phyloP scores from a whole-genome alignment of 2,329 filamentous ascomycete species.

The Bipolaris sorokiniana region DNA sequence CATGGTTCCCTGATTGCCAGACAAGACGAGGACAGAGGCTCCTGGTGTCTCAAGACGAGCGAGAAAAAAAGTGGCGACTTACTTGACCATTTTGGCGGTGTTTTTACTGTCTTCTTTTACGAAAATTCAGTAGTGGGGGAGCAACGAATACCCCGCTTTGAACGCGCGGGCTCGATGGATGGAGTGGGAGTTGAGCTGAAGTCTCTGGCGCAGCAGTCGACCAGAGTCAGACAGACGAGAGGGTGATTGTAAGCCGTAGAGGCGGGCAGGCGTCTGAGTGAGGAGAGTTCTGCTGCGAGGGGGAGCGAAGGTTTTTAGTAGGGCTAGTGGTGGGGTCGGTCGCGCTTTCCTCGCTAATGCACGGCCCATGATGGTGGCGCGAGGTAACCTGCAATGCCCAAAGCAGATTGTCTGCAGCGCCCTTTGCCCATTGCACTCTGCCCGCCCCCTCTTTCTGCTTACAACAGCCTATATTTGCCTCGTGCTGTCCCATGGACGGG shows the following conservation, averaged over 20 bases:
- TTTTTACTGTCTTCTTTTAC: conserved; percentile 52
- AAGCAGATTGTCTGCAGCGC: conserved; percentile 16
- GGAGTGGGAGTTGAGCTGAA: conserved; percentile 29
- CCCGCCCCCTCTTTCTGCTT: background rate
- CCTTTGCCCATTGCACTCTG: conserved; percentile 13
- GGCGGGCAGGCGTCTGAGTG: conserved; percentile 27
- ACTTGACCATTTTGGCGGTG: conserved; percentile 99
- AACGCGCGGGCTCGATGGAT: conserved; percentile 30
- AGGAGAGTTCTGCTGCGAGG: conserved; percentile 22
- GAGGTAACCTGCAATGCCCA: conserved; percentile 15
- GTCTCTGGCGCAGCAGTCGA: conserved; percentile 43
- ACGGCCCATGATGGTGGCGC: conserved; percentile 22
- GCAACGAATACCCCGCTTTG: conserved; percentile 47
- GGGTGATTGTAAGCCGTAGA: conserved; percentile 29
- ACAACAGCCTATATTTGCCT: background rate
- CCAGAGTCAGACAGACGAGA: conserved; percentile 40
- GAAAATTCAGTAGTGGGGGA: conserved; percentile 45
- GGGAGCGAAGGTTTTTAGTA: conserved; percentile 25
- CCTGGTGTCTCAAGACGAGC: background rate
- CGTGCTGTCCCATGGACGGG: background rate
- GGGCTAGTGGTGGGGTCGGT: conserved; percentile 23
- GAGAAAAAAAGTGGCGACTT: conserved; percentile 60
- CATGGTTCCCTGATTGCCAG: conserved; percentile 5
- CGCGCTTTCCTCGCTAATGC: conserved; percentile 23
- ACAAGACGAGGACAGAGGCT: background rate